phyloP scores from a whole-genome alignment of 1,139 yeast genomes.

The Petasospora fabianii region DNA sequence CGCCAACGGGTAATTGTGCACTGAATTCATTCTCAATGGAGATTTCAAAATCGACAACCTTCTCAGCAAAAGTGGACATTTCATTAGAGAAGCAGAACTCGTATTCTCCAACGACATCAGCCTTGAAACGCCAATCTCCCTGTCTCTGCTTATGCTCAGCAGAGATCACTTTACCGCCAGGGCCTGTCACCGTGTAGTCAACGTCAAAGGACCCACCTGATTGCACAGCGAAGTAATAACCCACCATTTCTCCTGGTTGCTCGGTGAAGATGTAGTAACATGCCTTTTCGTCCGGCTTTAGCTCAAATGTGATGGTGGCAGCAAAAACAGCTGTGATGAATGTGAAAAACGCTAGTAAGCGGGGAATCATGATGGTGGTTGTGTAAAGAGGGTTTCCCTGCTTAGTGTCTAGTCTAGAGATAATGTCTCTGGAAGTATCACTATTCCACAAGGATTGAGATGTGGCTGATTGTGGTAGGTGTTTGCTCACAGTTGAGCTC shows the following conservation, averaged over 20 bases:
- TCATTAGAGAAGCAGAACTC: slow-evolving; percentile 88
- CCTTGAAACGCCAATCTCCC: slow-evolving; percentile 78
- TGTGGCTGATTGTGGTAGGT: too few species aligned
- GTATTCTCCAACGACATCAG: slow-evolving; percentile 75
- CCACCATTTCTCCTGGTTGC: slow-evolving; percentile 58
- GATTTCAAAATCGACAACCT: slow-evolving; percentile 86
- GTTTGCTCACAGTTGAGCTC: too few species aligned
- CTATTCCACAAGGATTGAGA: too few species aligned
- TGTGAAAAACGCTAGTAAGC: slow-evolving; percentile 2
- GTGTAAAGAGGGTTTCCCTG: background rate
- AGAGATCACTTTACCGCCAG: slow-evolving; percentile 49
- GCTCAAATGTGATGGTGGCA: slow-evolving; percentile 67
- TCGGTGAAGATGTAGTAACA: slow-evolving; percentile 79
- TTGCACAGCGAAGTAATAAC: slow-evolving; percentile 89
- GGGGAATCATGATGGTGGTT: slow-evolving; percentile 5
- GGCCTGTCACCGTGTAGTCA: slow-evolving; percentile 71
- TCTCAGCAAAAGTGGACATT: slow-evolving; percentile 83
- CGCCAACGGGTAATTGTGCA: slow-evolving; percentile 60
- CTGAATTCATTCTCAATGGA: slow-evolving; percentile 56
- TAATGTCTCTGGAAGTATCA: too few species aligned
- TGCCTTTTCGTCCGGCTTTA: slow-evolving; percentile 73
- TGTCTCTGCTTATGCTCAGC: slow-evolving; percentile 65
- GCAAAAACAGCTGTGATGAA: slow-evolving; percentile 8
- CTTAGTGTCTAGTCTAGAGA: too few species aligned
- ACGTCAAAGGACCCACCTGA: slow-evolving; percentile 78